phyloP scores from a whole-genome alignment of 768 basidiomycete genomes.

The Lactarius trivialis region DNA sequence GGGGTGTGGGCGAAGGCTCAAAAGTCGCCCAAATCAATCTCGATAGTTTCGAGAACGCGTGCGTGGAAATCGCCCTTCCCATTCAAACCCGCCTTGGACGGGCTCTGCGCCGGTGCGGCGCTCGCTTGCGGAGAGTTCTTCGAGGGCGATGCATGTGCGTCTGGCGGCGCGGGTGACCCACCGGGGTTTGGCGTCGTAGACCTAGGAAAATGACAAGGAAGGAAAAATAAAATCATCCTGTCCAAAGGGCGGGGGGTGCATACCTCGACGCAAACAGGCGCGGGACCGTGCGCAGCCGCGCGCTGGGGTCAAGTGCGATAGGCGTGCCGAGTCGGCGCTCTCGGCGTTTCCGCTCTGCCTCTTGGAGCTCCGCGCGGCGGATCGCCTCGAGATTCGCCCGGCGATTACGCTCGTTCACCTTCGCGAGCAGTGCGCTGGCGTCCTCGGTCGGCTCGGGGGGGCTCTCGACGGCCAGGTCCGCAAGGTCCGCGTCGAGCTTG shows the following conservation, averaged over 20 bases:
- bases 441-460: constrained; percentile 22
- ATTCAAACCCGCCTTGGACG: constrained; percentile 27
- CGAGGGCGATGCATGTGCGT: constrained; percentile 28
- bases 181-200: constrained; percentile 37
- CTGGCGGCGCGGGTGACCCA: constrained; percentile 25
- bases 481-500: constrained; percentile 57
- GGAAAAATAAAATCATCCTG: background rate
- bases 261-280: constrained; percentile 62
- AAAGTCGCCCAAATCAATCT: constrained; percentile 77
- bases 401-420: constrained; percentile 86
- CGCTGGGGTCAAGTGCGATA: constrained; percentile 47
- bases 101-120: constrained; percentile 23
- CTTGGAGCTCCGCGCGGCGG: constrained; percentile 64
- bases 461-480: constrained; percentile 36
- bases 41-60: constrained; percentile 56
- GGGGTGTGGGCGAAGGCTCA: constrained; percentile 29
- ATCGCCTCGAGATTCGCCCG: constrained; percentile 78
- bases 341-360: constrained; percentile 61
- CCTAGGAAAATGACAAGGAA: constrained; percentile 27
- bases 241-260: background rate
- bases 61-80: constrained; percentile 47
- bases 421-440: constrained; percentile 46
- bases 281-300: constrained; percentile 58
- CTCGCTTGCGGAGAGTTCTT: constrained; percentile 29
- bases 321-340: constrained; percentile 56